Evolutionary conservation across 75 land plant species (phyloP).

Genomic region (Ceratopteris richardii): DNA sequence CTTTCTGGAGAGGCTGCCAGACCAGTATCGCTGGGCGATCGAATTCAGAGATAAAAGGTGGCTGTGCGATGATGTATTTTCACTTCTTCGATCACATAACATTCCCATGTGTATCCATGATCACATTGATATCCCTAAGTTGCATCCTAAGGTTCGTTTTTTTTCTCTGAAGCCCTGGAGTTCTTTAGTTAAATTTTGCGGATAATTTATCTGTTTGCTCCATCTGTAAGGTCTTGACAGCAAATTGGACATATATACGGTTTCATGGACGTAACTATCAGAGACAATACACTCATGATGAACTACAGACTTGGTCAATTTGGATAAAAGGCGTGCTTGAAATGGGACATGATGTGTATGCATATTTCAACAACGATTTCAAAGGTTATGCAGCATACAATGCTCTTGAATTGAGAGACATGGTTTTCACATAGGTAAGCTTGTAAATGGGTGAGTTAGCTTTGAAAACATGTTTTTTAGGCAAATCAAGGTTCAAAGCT

Average conservation of each 20-base stretch:
- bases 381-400: conserved; percentile 22
- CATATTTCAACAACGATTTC: conserved; percentile 28
- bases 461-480: no score
- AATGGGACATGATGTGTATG: conserved; percentile 22
- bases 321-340: conserved; percentile 19
- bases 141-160: conserved; percentile 22
- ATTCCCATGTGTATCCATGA: conserved; percentile 24
- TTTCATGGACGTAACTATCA: conserved; percentile 27
- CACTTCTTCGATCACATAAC: conserved; percentile 14
- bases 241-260: conserved; percentile 27
- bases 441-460: no score
- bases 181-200: no score
- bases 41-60: conserved; percentile 30
- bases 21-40: conserved; percentile 23
- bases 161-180: no score
- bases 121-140: conserved; percentile 18
- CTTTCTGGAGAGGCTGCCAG: conserved; percentile 17
- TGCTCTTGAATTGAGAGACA: conserved; percentile 22
- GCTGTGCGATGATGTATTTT: conserved; percentile 28
- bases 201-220: background rate
- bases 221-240: conserved; percentile 18
- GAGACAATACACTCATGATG: conserved; percentile 14
- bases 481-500: no score
- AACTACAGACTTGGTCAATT: conserved; percentile 13
- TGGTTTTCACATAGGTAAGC: conserved; percentile 9